Conservation (phyloP, 1,284 basidiomycete genomes). For the Leccinum pallidistipes region DNA sequence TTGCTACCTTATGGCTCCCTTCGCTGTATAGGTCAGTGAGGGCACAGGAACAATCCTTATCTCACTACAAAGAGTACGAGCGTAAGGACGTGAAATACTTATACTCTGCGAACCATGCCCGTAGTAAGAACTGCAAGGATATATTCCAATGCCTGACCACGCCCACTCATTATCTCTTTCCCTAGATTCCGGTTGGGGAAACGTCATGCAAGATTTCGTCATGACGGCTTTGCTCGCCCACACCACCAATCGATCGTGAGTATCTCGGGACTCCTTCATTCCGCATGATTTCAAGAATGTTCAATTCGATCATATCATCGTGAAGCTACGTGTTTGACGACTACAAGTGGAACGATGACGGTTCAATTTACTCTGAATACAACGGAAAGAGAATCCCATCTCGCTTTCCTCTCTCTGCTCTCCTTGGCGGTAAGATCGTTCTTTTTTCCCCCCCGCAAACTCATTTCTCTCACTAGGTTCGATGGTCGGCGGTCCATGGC, state of each 20-base stretch:
- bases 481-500: slow-evolving; percentile 40
- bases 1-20: neutral
- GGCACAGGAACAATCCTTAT: slow-evolving; percentile 18
- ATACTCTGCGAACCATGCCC: slow-evolving; percentile 30
- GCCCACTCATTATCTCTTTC: neutral
- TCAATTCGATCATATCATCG: slow-evolving; percentile 6
- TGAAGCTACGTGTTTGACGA: slow-evolving; percentile 42
- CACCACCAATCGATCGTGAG: slow-evolving; percentile 36
- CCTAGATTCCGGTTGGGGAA: slow-evolving; percentile 40
- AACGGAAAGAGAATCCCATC: slow-evolving; percentile 38
- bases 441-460: neutral
- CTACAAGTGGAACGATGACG: slow-evolving; percentile 36
- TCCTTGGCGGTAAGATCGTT: slow-evolving; percentile 27
- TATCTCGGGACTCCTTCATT: slow-evolving; percentile 1
- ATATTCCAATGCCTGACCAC: neutral
- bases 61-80: slow-evolving; percentile 28
- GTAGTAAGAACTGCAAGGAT: slow-evolving; percentile 18
- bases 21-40: slow-evolving; percentile 16
- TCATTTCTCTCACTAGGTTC: slow-evolving; percentile 32
- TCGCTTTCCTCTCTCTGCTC: slow-evolving; percentile 37
- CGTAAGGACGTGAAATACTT: slow-evolving; percentile 27
- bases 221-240: slow-evolving; percentile 38
- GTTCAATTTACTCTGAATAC: slow-evolving; percentile 32
- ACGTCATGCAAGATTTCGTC: slow-evolving; percentile 43
- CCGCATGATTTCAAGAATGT: neutral